Evolutionary conservation across 139 green algal species (phyloP).

Genomic region (Nannochloris sp.): DNA sequence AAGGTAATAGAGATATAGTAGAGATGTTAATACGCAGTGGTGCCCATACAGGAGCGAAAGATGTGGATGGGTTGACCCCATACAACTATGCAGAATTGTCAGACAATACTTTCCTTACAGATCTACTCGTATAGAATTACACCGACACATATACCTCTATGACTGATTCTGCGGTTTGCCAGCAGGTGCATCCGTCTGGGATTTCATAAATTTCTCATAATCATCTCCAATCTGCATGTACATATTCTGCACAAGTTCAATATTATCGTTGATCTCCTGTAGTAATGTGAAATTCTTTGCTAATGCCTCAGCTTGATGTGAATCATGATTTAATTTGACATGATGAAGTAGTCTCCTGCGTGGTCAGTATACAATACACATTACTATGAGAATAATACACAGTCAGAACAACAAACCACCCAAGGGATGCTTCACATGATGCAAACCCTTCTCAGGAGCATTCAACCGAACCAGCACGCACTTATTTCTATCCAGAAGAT

Average conservation of each 20-base stretch:
- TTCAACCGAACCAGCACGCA: constrained; percentile 1
- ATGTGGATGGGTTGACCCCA: constrained; percentile 39
- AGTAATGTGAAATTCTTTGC: constrained; percentile 35
- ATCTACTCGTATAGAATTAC: too few relatives aligned
- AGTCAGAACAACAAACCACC: neutral
- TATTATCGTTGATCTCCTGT: constrained; percentile 12
- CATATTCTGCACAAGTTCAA: constrained; percentile 5
- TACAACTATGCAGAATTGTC: constrained; percentile 49
- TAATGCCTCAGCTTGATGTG: constrained; percentile 29
- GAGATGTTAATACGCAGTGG: neutral
- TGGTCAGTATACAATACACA: neutral
- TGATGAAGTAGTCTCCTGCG: constrained; percentile 44
- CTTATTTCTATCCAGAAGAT: constrained; percentile 44
- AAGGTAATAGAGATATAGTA: constrained; percentile 13
- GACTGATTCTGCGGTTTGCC: neutral
- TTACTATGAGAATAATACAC: too few relatives aligned
- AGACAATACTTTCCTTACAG: constrained; percentile 13
- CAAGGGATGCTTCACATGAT: neutral
- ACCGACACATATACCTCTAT: neutral
- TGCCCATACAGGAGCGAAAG: neutral
- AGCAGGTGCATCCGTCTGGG: neutral
- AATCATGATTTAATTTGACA: constrained; percentile 55
- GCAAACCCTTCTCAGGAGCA: neutral
- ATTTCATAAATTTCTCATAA: constrained; percentile 9
- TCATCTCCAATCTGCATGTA: constrained; percentile 10